Evolutionary conservation across 306 rosid species (phyloP).

Genomic region (Castanea mollissima): DNA sequence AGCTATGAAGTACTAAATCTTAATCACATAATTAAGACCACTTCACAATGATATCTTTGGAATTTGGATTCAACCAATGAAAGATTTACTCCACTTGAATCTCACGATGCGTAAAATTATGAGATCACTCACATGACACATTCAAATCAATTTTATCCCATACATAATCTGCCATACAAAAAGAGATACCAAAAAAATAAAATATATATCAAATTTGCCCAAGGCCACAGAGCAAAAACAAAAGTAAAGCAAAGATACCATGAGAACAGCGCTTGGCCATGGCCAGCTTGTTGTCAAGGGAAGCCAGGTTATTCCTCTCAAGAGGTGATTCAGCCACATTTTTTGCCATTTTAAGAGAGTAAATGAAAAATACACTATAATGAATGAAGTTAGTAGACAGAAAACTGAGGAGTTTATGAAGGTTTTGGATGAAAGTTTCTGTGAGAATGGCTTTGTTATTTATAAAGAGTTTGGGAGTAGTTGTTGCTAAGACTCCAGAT

Average conservation of each 20-base stretch:
- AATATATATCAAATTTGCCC: neutral
- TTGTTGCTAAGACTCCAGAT: neutral
- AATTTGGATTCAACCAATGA: conserved; percentile 6
- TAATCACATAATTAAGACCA: conserved; percentile 12
- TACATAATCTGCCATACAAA: neutral
- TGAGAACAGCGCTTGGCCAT: conserved; percentile 79
- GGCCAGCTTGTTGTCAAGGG: conserved; percentile 75
- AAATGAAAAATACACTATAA: neutral
- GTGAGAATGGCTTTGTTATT: conserved; percentile 30
- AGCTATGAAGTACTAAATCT: conserved; percentile 28
- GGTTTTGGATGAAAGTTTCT: conserved; percentile 30
- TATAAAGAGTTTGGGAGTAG: conserved; percentile 29
- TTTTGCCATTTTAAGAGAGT: conserved; percentile 50
- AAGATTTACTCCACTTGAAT: neutral
- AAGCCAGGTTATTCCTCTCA: conserved; percentile 50
- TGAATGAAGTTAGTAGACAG: neutral
- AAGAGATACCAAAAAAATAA: neutral
- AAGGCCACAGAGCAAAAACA: neutral
- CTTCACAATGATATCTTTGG: neutral
- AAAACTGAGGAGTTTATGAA: neutral
- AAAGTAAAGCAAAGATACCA: conserved; percentile 35
- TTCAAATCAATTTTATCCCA: neutral
- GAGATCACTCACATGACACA: neutral
- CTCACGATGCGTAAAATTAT: neutral
- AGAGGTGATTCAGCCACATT: conserved; percentile 55